phyloP scores from a whole-genome alignment of 2,329 filamentous ascomycete species.

The Aureobasidium musti region DNA sequence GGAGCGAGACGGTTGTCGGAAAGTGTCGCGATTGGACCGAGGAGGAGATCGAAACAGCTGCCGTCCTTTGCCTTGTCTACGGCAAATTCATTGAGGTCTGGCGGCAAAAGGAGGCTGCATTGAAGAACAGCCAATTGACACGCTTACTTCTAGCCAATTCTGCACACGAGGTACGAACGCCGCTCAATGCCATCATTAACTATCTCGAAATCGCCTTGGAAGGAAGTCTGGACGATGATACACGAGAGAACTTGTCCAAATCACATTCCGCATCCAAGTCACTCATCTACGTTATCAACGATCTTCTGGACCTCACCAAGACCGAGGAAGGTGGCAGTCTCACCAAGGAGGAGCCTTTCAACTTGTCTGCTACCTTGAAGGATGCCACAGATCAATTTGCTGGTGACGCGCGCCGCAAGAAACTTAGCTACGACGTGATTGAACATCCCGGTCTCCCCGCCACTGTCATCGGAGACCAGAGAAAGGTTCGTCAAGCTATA shows the following conservation, averaged over 20 bases:
- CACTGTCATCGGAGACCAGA: slow-evolving; percentile 74
- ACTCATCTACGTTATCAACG: slow-evolving; percentile 91
- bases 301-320: slow-evolving; percentile 84
- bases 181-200: slow-evolving; percentile 91
- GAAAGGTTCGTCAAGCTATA: slow-evolving; percentile 77
- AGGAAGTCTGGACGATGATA: slow-evolving; percentile 75
- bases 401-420: slow-evolving; percentile 74
- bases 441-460: slow-evolving; percentile 69
- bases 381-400: slow-evolving; percentile 76
- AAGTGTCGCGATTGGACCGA: slow-evolving; percentile 87
- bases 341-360: slow-evolving; percentile 78
- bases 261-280: slow-evolving; percentile 93
- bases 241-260: slow-evolving; percentile 76
- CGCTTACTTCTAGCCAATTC: slow-evolving; percentile 80
- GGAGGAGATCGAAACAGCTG: slow-evolving; percentile 84
- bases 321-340: slow-evolving; percentile 78
- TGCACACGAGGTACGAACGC: slow-evolving; percentile 87
- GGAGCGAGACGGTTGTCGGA: slow-evolving; percentile 78
- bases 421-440: slow-evolving; percentile 67
- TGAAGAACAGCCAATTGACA: slow-evolving; percentile 81
- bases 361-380: slow-evolving; percentile 68
- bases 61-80: slow-evolving; percentile 84
- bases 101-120: slow-evolving; percentile 82
- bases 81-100: slow-evolving; percentile 90
- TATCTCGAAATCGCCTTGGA: slow-evolving; percentile 90